Conservation (phyloP, 768 basidiomycete species). For the Gloeostereum incarnatum region DNA sequence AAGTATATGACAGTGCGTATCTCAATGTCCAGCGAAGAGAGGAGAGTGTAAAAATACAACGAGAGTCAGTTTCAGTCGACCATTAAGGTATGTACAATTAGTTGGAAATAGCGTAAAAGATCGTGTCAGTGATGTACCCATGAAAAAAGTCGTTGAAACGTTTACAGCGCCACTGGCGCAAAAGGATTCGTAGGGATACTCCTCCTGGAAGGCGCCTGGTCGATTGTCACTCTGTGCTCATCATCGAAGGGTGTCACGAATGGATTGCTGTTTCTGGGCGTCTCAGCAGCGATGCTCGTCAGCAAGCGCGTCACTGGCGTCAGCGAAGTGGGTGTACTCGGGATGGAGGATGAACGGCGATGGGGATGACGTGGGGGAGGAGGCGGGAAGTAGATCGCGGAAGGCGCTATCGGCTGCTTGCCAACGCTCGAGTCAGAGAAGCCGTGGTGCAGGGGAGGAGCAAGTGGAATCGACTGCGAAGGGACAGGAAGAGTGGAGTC, state of each 20-base stretch:
- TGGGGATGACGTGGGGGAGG: conserved; percentile 9
- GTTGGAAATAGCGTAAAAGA: too few species aligned
- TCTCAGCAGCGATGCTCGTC: conserved; percentile 31
- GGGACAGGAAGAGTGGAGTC: conserved; percentile 15
- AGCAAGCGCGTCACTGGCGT: conserved; percentile 36
- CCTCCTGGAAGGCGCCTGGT: conserved; percentile 24
- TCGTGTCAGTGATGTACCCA: too few species aligned
- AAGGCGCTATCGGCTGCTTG: conserved; percentile 11
- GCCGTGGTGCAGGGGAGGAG: conserved; percentile 34
- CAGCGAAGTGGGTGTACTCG: conserved; percentile 5
- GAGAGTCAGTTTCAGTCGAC: not conserved
- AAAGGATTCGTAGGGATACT: conserved; percentile 49
- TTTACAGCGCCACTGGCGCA: conserved; percentile 14
- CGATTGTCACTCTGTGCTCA: conserved; percentile 32
- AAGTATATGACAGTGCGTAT: not conserved
- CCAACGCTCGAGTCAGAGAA: conserved; percentile 14
- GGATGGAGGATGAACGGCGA: conserved; percentile 14
- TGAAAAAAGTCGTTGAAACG: too few species aligned
- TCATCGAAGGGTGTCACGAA: conserved; percentile 80
- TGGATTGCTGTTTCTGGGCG: conserved; percentile 36
- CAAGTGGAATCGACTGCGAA: conserved; percentile 11
- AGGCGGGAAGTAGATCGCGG: conserved; percentile 5
- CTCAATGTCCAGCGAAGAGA: not conserved
- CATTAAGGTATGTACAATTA: not conserved
- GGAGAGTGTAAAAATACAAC: not conserved